Conservation (phyloP, 116 monocot species). For the Dioscorea cayenensis region DNA sequence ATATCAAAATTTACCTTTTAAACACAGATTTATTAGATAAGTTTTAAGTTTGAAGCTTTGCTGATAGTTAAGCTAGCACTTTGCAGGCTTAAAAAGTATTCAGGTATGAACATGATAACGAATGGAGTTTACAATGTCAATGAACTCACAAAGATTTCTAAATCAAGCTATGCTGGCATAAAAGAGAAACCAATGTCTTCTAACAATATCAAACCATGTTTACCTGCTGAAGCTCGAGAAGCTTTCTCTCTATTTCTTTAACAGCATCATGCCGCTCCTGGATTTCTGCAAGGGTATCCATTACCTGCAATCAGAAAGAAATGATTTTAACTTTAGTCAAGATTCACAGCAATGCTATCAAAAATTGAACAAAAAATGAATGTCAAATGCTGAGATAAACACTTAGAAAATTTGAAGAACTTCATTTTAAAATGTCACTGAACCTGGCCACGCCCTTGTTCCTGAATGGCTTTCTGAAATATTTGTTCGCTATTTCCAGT, state of each 20-base stretch:
- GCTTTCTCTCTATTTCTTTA: slow-evolving; percentile 85
- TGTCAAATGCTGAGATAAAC: too few relatives aligned
- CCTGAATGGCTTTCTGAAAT: slow-evolving; percentile 92
- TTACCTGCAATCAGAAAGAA: slow-evolving; percentile 34
- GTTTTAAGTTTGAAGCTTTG: too few relatives aligned
- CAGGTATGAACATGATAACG: too few relatives aligned
- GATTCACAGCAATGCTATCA: background rate
- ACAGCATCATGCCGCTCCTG: slow-evolving; percentile 89
- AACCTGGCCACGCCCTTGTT: slow-evolving; percentile 95
- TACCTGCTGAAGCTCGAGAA: slow-evolving; percentile 83
- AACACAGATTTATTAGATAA: too few relatives aligned
- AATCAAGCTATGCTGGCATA: background rate
- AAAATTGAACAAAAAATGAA: background rate
- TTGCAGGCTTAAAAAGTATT: too few relatives aligned
- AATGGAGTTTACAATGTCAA: too few relatives aligned
- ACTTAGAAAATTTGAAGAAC: too few relatives aligned
- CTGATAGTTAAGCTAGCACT: too few relatives aligned
- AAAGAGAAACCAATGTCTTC: background rate
- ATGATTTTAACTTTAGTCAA: background rate
- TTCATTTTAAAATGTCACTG: too few relatives aligned
- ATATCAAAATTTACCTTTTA: too few relatives aligned
- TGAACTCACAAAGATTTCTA: background rate
- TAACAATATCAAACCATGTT: background rate
- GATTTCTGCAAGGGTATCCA: slow-evolving; percentile 80
- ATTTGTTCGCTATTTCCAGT: slow-evolving; percentile 95